Conservation (phyloP, 805 yeast genomes). For the Candida yuanshanica region DNA sequence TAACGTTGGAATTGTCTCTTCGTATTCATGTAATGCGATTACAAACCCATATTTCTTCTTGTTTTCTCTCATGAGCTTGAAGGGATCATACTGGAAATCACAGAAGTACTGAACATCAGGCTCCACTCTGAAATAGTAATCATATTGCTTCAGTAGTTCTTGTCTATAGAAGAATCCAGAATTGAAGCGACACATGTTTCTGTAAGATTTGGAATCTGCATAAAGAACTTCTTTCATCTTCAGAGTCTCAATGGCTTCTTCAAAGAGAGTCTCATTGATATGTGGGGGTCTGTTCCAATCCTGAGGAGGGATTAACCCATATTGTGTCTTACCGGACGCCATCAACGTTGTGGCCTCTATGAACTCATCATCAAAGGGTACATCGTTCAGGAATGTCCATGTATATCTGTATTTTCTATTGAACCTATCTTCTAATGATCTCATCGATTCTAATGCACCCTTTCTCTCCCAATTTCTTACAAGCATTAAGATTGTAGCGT, state of each 20-base stretch:
- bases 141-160: conserved; percentile 61
- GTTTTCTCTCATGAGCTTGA: conserved; percentile 69
- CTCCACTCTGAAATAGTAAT: conserved; percentile 93
- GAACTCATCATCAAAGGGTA: conserved; percentile 59
- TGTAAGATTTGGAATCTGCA: conserved; percentile 60
- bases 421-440: conserved; percentile 73
- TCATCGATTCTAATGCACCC: conserved; percentile 70
- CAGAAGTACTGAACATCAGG: conserved; percentile 88
- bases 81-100: conserved; percentile 86
- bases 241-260: conserved; percentile 40
- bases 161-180: conserved; percentile 88
- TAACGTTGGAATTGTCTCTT: conserved; percentile 78
- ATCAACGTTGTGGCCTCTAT: conserved; percentile 52
- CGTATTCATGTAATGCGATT: conserved; percentile 75
- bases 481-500: conserved; percentile 84
- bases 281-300: conserved; percentile 77
- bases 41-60: conserved; percentile 84
- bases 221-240: conserved; percentile 47
- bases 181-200: conserved; percentile 95
- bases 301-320: conserved; percentile 56
- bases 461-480: conserved; percentile 76
- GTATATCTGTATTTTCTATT: conserved; percentile 62
- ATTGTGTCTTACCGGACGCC: conserved; percentile 61
- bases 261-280: conserved; percentile 55
- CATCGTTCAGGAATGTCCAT: conserved; percentile 78